Base-by-base conservation (phyloP, 768 basidiomycete species). In the Galerina marginata region DNA sequence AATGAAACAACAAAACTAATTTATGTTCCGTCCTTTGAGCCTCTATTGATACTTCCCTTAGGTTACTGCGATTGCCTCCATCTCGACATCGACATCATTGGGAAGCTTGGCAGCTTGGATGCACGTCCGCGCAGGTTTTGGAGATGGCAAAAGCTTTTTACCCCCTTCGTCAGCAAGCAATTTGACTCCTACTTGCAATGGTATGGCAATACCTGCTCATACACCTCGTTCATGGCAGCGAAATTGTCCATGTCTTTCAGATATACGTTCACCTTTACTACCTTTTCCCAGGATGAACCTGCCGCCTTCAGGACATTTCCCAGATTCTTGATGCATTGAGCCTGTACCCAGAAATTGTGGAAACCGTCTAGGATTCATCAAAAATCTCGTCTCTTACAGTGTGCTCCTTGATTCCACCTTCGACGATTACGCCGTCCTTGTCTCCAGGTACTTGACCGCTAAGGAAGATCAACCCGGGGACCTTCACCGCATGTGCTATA, bases 71-170 rank as follows among this genome's bases (percentile, higher is more conserved):
- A 88, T 87, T 7, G 81, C 84, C 71, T 91, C 90, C 42, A 91
- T 86, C 77, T 93, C 91, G 44, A 91, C 80, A 64, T 89, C 82
- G 6, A 90, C 89, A 60, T 89, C 88, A 65, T 80, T 79, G 0
- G 90, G 90, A 38, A 92, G 77, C 63, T 82, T 82, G 7, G 82
- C 87, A 11, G 86, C 88, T 75, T 92, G 89, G 62, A 93, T 90
- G 71, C 87, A 89, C 9, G 89, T 90, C 56, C 91, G 76, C 7
- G 90, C 86, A 10, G 91, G 92, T 75, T 91, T 91, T 14, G 83
- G 84, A 36, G 70, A 74, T 0, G 84, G 84, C 29, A 84, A 67
- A 9, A 83, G 60, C 83, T 84, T 51, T 58, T 33, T 23, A 23
- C 23, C 23, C 20, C 3, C 37, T 60, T 20, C 56, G 49, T 47